Base-by-base conservation (phyloP, 1,139 yeast genomes). In the Sugiyamaella sp. region DNA sequence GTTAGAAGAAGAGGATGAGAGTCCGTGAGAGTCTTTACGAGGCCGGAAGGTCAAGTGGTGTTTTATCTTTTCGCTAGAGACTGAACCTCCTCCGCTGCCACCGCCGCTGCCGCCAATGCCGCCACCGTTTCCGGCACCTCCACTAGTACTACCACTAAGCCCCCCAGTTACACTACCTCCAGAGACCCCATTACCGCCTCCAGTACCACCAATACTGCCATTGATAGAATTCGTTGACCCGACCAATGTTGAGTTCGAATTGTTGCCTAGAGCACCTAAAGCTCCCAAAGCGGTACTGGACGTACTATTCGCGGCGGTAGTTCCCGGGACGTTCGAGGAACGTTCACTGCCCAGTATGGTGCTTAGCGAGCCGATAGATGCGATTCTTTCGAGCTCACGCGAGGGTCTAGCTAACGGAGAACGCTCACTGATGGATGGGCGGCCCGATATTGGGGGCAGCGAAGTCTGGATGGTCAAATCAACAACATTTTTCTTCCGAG, bases 1-100 rank as follows among this genome's bases (percentile, higher is more conserved):
- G 56, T 78, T 78, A 16, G 81, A 78, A 0, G 79, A 73, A 10
- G 78, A 71, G 1, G 80, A 76, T 5, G 81, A 77, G 6, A 78
- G 66, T 1, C 71, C 69, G 33, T 72, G 72, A 3, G 70, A 64
- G 47, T 74, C 78, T 49, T 74, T 74, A 37, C 74, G 66, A 45
- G 69, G 67, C 50, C 73, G 66, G 60, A 69, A 72, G 25, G 70
- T 65, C 17, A 77, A 66, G 52, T 74, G 78, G 51, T 75, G 78
- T 53, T 74, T 74, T 49, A 71, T 74, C 21, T 63, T 61, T 35
- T 63, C 63, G 19, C 62, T 54, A 2, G 54, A 17, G 19, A 49
- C 57, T 12, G 43, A 56, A 29, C 35, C 10, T 25, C 29, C 29
- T 6, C 46, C 54, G 39, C 48, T 49, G 38, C 41, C 43, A 2